Evolutionary conservation across 2,329 filamentous ascomycete species (phyloP).

Genomic region (Septoria petroselini): DNA sequence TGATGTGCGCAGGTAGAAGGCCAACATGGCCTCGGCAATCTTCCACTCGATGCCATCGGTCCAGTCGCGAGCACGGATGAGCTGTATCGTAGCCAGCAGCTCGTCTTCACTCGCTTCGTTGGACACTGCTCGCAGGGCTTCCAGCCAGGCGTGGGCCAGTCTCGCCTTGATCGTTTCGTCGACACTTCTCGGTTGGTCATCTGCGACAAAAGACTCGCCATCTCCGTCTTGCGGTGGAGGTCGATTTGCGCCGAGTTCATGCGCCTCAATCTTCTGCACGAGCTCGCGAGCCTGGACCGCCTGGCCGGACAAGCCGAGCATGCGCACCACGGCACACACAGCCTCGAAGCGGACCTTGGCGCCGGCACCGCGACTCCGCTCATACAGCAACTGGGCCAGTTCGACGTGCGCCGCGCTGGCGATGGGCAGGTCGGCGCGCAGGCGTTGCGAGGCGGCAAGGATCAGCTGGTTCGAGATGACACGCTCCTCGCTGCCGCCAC

Average conservation of each 20-base stretch:
- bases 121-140: background rate
- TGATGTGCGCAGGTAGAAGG: constrained; percentile 60
- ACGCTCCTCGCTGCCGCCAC: too few relatives aligned
- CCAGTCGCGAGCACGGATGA: constrained; percentile 44
- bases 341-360: background rate
- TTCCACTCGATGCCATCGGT: background rate
- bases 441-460: too few relatives aligned
- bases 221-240: too few relatives aligned
- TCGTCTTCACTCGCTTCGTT: constrained; percentile 48
- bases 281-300: background rate
- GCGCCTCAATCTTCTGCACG: background rate
- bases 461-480: too few relatives aligned
- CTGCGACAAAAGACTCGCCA: too few relatives aligned
- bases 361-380: background rate
- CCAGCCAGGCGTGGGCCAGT: background rate
- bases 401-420: background rate
- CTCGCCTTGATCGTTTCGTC: background rate
- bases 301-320: background rate
- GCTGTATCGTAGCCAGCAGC: constrained; percentile 55
- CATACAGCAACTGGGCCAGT: background rate
- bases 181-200: too few relatives aligned
- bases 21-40: constrained; percentile 34
- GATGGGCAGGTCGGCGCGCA: background rate
- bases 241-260: too few relatives aligned
- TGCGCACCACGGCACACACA: background rate